Base-by-base conservation (phyloP, 352 stramenopile genomes). In the Pythium coloratum region DNA sequence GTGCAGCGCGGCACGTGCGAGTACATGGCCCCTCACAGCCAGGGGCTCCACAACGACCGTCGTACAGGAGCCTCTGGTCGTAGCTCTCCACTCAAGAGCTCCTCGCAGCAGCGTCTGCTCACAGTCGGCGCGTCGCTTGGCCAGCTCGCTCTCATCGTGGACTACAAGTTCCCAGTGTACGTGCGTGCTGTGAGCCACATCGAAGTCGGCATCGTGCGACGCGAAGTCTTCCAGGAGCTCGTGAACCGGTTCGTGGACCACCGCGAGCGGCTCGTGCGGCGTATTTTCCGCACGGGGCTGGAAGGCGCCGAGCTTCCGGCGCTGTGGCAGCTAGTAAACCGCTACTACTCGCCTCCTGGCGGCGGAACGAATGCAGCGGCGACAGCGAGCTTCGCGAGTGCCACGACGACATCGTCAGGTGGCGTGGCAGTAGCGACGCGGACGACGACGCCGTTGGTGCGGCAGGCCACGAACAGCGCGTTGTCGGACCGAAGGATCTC, bases 1-100 rank as follows among this genome's bases (percentile, higher is more conserved):
- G 59, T 79, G 6, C 62, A 79, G 28, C 66, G 64, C 30, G 73
- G 73, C 59, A 59, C 57, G 30, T 76, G 69, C 53, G 73, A 80
- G 46, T 59, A 77, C 51, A 68, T 68, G 53, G 53, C 38, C 10
- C 30, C 56, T 3, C 56, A 53, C 14, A 34, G 8, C 33, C 24
- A 62, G 20, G 9, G 49, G 3, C 49, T n/a, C 49, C 20, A 6
- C 3, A 9, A 56, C 26, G 49, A 49, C 30, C 28, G 28, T 2
- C 30, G 46, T 9, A 9, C n/a, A 26, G 1, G 1, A 33, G 6
- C 18, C 4, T 26, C 34, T 13, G 5, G 10, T 16, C 44, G n/a
- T 38, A 50, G 20, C 36, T 62, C 55, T 3, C 55, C 62, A 10
- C 14, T 30, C 2, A 68, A 46, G 26, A 36, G 49, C 26, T 55